A percentile compares a stretch with the other conserved stretches of the same genome.
phyloP scores from a whole-genome alignment of 1,284 basidiomycete species.

The Exobasidium rhododendri region DNA sequence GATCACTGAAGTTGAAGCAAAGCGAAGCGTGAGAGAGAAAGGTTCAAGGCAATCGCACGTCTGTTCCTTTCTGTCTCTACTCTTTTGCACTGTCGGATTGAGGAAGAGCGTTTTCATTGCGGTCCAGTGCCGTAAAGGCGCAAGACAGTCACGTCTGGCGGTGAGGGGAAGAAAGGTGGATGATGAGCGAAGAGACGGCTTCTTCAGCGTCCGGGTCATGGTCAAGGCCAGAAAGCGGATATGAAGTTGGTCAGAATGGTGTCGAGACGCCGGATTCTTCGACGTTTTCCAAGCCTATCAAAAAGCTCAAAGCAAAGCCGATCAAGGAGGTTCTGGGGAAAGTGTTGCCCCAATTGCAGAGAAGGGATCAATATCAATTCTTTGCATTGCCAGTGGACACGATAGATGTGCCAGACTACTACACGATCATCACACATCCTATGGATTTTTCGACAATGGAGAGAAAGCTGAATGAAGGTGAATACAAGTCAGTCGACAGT shows the following conservation, averaged over 20 bases:
- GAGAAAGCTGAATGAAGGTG: slow-evolving; percentile 59
- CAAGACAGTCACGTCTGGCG: neutral
- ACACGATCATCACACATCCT: slow-evolving; percentile 67
- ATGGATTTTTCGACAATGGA: slow-evolving; percentile 81
- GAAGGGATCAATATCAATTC: slow-evolving; percentile 81
- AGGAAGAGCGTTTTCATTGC: neutral
- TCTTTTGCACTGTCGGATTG: neutral
- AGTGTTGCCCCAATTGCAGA: slow-evolving; percentile 11
- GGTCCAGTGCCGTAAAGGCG: neutral
- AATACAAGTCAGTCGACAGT: slow-evolving; percentile 56
- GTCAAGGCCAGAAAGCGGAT: neutral
- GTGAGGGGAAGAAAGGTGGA: neutral
- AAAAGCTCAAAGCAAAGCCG: slow-evolving; percentile 12
- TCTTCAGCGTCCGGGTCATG: neutral
- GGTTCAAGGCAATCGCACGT: neutral
- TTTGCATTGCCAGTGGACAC: slow-evolving; percentile 71
- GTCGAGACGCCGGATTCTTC: neutral
- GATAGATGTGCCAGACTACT: slow-evolving; percentile 67
- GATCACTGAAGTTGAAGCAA: neutral
- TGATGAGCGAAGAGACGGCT: neutral
- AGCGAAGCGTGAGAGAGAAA: neutral
- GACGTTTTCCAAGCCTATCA: neutral
- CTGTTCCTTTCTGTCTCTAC: neutral
- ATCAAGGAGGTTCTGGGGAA: slow-evolving; percentile 6
- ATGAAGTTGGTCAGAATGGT: neutral